phyloP scores from a whole-genome alignment of 1,284 basidiomycete species.

The Malassezia dermatis region DNA sequence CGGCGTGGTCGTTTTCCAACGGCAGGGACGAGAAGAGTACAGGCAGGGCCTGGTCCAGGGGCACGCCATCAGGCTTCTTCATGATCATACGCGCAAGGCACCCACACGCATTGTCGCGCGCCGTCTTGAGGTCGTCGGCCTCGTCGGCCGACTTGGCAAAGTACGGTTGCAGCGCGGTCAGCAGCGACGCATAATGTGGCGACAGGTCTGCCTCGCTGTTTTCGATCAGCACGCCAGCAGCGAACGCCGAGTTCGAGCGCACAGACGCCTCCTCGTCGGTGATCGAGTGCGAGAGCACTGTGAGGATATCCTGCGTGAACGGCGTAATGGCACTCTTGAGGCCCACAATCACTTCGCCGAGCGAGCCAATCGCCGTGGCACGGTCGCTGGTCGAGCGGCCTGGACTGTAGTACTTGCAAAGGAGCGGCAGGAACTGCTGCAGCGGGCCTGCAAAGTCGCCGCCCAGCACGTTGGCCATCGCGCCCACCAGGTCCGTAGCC shows the following conservation, averaged over 20 bases:
- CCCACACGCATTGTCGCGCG: slow-evolving; percentile 89
- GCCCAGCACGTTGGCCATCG: slow-evolving; percentile 75
- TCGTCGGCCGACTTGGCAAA: slow-evolving; percentile 59
- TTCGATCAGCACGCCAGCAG: slow-evolving; percentile 80
- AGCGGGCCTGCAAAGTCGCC: slow-evolving; percentile 77
- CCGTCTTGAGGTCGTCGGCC: slow-evolving; percentile 62
- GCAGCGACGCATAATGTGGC: slow-evolving; percentile 68
- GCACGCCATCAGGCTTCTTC: slow-evolving; percentile 69
- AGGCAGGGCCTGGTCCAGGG: slow-evolving; percentile 75
- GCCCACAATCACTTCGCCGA: slow-evolving; percentile 89
- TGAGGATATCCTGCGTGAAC: slow-evolving; percentile 58
- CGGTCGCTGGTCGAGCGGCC: slow-evolving; percentile 79
- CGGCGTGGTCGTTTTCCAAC: slow-evolving; percentile 70
- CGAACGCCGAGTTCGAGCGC: slow-evolving; percentile 90
- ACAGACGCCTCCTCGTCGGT: slow-evolving; percentile 80
- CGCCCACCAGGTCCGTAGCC: slow-evolving; percentile 85
- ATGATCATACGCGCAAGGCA: slow-evolving; percentile 79
- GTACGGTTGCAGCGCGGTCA: slow-evolving; percentile 68
- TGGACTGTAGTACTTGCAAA: slow-evolving; percentile 80
- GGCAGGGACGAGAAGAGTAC: slow-evolving; percentile 73
- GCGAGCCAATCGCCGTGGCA: slow-evolving; percentile 80
- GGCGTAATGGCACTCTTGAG: slow-evolving; percentile 79
- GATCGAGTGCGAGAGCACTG: slow-evolving; percentile 55
- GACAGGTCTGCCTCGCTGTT: slow-evolving; percentile 74
- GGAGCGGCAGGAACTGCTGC: slow-evolving; percentile 72